Evolutionary conservation across 2,329 filamentous ascomycete species (phyloP).

Genomic region (Ophiostoma pallidulum): DNA sequence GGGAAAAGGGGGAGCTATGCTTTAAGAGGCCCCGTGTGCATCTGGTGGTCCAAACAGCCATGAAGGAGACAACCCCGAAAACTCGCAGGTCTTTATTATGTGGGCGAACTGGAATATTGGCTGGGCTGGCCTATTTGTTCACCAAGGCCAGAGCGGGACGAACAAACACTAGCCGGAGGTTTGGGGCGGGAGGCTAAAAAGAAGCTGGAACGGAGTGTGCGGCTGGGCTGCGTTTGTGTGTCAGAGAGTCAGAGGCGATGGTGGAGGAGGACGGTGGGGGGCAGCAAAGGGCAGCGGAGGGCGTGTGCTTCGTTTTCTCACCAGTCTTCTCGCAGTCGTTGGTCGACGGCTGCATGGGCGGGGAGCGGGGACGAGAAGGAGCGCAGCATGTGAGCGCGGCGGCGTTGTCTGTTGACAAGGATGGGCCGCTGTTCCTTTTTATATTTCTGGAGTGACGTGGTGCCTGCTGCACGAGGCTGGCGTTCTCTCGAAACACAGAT

Average conservation of each 20-base stretch:
- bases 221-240: not conserved
- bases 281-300: not conserved
- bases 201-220: not conserved
- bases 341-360: too few relatives aligned
- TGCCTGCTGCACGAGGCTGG: too few relatives aligned
- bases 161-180: constrained; percentile 1
- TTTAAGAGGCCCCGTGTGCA: not conserved
- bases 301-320: not conserved
- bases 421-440: not conserved
- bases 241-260: too few relatives aligned
- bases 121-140: not conserved
- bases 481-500: too few relatives aligned
- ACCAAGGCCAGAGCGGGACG: not conserved
- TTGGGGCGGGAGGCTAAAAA: not conserved
- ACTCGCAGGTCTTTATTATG: too few relatives aligned
- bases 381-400: too few relatives aligned
- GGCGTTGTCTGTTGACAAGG: not conserved
- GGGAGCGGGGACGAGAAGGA: too few relatives aligned
- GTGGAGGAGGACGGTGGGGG: too few relatives aligned
- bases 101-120: constrained; percentile 1
- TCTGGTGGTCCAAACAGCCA: constrained; percentile 11
- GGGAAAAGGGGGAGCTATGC: not conserved
- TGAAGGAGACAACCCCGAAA: constrained; percentile 1
- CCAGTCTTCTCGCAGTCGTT: too few relatives aligned
- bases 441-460: too few relatives aligned